Percentiles rank a stretch among this genome's conserved stretches.
Conservation (phyloP, 2,329 filamentous ascomycete species). For the Colletotrichum magnum region DNA sequence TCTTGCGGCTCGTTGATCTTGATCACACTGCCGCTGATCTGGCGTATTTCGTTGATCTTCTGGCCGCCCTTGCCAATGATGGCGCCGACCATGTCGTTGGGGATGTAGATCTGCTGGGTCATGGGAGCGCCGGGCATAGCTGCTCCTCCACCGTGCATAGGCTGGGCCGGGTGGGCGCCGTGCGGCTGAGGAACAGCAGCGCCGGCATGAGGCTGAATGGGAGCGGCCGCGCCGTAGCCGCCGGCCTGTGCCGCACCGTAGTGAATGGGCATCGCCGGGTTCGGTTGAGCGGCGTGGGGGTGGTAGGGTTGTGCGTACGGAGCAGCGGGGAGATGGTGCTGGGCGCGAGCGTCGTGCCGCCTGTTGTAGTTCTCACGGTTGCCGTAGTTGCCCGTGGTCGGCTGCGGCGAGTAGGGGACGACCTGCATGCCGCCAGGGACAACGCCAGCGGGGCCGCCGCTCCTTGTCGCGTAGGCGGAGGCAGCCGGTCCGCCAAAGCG, state of each 20-base stretch:
- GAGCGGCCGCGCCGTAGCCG: constrained; percentile 84
- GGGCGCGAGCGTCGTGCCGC: constrained; percentile 78
- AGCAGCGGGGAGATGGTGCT: constrained; percentile 77
- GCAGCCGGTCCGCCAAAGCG: constrained; percentile 95
- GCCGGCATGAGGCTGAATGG: constrained; percentile 80
- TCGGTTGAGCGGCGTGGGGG: constrained; percentile 73
- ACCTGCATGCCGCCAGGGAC: constrained; percentile 99
- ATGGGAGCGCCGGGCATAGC: constrained; percentile 82
- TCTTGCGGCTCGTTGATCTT: constrained; percentile 99
- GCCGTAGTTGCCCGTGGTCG: constrained; percentile 92
- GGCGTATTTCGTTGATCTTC: constrained; percentile 99
- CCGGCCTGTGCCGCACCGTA: constrained; percentile 77
- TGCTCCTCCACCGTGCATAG: constrained; percentile 75
- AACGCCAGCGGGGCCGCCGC: constrained; percentile 91
- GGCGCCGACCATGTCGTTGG: constrained; percentile 99
- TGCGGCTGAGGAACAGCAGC: constrained; percentile 69
- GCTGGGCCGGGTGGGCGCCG: constrained; percentile 73
- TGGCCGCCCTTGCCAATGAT: constrained; percentile 99
- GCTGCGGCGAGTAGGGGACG: constrained; percentile 96
- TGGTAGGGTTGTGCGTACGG: constrained; percentile 84
- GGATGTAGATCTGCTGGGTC: constrained; percentile 99
- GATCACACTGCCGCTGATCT: constrained; percentile 97
- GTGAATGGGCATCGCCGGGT: constrained; percentile 78
- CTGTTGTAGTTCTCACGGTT: constrained; percentile 87
- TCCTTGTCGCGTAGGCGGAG: constrained; percentile 97